Evolutionary conservation across 1,284 basidiomycete genomes (phyloP).

Genomic region (Cryptococcus sp.): DNA sequence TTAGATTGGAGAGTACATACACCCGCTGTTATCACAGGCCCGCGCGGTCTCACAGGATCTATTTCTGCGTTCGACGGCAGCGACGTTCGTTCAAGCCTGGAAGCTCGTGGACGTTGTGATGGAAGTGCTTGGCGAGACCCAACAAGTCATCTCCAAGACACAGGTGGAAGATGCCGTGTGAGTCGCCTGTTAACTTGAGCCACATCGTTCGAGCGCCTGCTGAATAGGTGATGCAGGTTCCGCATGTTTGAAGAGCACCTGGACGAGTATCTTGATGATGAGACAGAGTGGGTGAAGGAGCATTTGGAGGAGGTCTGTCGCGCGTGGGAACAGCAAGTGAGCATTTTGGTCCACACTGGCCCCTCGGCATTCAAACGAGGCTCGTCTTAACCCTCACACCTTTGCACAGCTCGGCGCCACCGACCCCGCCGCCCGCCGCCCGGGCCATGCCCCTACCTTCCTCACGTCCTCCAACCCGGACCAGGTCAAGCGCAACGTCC

Average conservation of each 20-base stretch:
- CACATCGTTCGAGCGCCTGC: neutral
- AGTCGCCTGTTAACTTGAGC: slow-evolving; percentile 22
- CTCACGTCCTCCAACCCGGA: slow-evolving; percentile 83
- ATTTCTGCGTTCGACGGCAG: slow-evolving; percentile 82
- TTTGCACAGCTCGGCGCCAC: slow-evolving; percentile 11
- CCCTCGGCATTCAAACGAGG: too few relatives aligned
- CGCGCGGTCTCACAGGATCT: slow-evolving; percentile 67
- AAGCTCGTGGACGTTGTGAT: slow-evolving; percentile 75
- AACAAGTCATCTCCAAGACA: slow-evolving; percentile 49
- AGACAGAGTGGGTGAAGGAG: slow-evolving; percentile 75
- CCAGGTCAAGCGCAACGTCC: slow-evolving; percentile 84
- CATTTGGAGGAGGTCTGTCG: slow-evolving; percentile 72
- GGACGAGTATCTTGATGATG: slow-evolving; percentile 95
- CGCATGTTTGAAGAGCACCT: slow-evolving; percentile 91
- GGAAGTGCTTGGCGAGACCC: slow-evolving; percentile 38
- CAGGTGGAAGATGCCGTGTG: slow-evolving; percentile 79
- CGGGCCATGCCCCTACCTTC: slow-evolving; percentile 56
- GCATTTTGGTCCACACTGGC: neutral
- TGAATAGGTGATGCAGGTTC: slow-evolving; percentile 56
- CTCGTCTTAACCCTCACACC: neutral
- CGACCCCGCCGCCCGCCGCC: slow-evolving; percentile 13
- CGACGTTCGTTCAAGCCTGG: slow-evolving; percentile 83
- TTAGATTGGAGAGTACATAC: slow-evolving; percentile 88
- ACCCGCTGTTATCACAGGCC: slow-evolving; percentile 70
- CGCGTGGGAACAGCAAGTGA: slow-evolving; percentile 62